Evolutionary conservation across 371 early-diverging fungal genomes (phyloP).

Genomic region (Mortierella sp.): DNA sequence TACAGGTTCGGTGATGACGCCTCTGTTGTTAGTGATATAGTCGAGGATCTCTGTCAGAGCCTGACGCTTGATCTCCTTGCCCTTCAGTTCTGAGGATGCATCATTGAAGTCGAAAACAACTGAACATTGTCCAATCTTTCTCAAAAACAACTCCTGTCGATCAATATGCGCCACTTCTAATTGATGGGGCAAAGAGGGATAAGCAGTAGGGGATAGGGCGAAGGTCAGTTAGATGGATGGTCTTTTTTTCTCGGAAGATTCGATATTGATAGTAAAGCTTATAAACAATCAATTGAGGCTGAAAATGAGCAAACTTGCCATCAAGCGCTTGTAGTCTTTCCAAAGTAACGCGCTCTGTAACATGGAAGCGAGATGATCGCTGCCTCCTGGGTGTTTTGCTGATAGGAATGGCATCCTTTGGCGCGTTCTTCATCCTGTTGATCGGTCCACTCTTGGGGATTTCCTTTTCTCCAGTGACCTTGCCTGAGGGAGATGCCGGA

Average conservation of each 20-base stretch:
- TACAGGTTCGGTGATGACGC: constrained; percentile 85
- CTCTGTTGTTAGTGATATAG: constrained; percentile 87
- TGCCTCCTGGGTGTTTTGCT: constrained; percentile 88
- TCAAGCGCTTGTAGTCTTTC: constrained; percentile 81
- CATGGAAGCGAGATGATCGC: constrained; percentile 87
- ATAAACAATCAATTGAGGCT: neutral
- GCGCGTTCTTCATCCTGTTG: constrained; percentile 83
- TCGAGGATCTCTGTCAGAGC: constrained; percentile 92
- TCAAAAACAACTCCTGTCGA: constrained; percentile 84
- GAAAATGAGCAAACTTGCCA: constrained; percentile 63
- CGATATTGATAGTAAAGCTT: neutral
- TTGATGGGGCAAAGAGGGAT: neutral
- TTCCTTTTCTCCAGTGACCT: constrained; percentile 62
- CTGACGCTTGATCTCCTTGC: constrained; percentile 95
- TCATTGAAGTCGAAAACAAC: constrained; percentile 95
- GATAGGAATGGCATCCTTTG: constrained; percentile 84
- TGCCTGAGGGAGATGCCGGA: constrained; percentile 42
- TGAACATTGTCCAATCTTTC: constrained; percentile 91
- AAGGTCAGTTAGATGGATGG: neutral
- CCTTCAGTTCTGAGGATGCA: constrained; percentile 84
- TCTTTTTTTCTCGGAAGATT: neutral
- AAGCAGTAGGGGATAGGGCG: neutral
- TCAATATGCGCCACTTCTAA: constrained; percentile 79
- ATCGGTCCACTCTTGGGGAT: constrained; percentile 83
- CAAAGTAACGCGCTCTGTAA: constrained; percentile 80